Evolutionary conservation across 306 rosid species (phyloP), one percentile per base, ranked within the genome.

Genomic region (Vicia villosa): DNA sequence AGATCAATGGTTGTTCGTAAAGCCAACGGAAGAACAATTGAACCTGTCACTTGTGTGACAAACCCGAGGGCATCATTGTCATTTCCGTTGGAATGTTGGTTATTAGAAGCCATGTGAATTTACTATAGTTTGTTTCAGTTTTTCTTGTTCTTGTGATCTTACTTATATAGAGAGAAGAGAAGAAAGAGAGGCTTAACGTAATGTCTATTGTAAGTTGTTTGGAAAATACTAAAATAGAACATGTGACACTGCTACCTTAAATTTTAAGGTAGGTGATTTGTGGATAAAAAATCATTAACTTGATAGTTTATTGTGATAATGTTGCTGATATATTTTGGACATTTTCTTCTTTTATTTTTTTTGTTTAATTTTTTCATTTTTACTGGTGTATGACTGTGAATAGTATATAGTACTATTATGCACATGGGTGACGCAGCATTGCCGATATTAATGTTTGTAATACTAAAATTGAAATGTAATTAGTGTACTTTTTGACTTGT

Each of bases 1-100:
- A 86, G 81, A 58, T 85, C 82, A 3, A 75, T 20, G 0, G 83
- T 84, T 0, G 83, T 63, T 13, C 81, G 26, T 68, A 84, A 43
- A 8, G 85, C 82, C 80, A 86, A 62, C 9, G 87, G 65, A 30
- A 80, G 13, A 16, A 11, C 77, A 0, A 72, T 6, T 3, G 75
- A 69, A 50, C 5, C 43, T 43, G 41, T 75, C 12, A 77, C 16
- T 38, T 80, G 74, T 68, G 47, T 38, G 8, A 82, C 82, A 20
- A 74, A 19, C 0, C 71, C 68, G 4, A 74, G 38, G 7, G 43
- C 47, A 22, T 68, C 80, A 34, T 70, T 17, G 21, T 4, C 9
- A 42, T 65, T 51, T 38, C 50, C 72, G 3, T 57, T 47, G 9
- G 2, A 14, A 56, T 10, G 11, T 30, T 32, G 20, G 32, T 6